Evolutionary conservation across 352 stramenopile genomes (phyloP).

Genomic region (Phytophthora meadii): DNA sequence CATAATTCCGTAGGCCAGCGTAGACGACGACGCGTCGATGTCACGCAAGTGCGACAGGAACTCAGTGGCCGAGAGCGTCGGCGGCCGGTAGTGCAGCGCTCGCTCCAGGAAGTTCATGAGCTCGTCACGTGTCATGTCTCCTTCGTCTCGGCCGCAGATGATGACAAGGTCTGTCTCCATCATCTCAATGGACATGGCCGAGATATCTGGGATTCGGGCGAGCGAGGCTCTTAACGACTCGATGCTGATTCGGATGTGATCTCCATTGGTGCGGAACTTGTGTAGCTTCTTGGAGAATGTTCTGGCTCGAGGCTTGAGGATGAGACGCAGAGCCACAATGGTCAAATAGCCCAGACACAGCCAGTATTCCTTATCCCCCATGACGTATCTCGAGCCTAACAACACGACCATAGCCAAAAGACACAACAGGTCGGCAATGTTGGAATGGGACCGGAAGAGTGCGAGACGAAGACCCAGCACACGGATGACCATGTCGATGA

Average conservation of each 20-base stretch:
- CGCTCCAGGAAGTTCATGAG: conserved; percentile 89
- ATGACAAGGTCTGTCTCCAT: conserved; percentile 91
- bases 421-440: conserved; percentile 82
- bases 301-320: conserved; percentile 83
- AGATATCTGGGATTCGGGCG: conserved; percentile 82
- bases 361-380: conserved; percentile 72
- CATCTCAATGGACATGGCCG: conserved; percentile 86
- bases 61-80: conserved; percentile 77
- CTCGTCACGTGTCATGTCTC: conserved; percentile 87
- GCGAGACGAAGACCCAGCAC: conserved; percentile 74
- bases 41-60: conserved; percentile 86
- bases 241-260: conserved; percentile 89
- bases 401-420: conserved; percentile 69
- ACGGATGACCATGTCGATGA: conserved; percentile 86
- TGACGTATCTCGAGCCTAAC: conserved; percentile 59
- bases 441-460: conserved; percentile 83
- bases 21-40: conserved; percentile 83
- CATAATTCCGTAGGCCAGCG: conserved; percentile 71
- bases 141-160: conserved; percentile 85
- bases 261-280: conserved; percentile 86
- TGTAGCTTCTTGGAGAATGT: conserved; percentile 91
- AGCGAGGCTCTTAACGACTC: conserved; percentile 82
- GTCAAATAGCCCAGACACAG: conserved; percentile 74
- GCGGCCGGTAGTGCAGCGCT: conserved; percentile 80
- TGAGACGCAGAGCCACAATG: conserved; percentile 74